Evolutionary conservation across 805 yeast genomes (phyloP).

Genomic region (Barnettozyma populi): DNA sequence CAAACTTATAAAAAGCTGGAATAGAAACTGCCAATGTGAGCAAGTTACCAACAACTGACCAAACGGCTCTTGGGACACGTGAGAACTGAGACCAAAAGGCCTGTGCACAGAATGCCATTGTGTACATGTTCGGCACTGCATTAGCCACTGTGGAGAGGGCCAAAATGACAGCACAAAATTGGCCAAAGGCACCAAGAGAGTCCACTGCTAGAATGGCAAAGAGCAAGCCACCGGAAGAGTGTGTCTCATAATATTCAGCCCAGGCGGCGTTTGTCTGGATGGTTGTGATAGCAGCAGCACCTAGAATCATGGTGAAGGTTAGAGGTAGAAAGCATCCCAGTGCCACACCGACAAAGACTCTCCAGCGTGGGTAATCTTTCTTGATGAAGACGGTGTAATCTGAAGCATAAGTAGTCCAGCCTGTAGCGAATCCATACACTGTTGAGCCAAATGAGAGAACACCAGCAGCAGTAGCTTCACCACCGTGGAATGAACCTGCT

Average conservation of each 20-base stretch:
- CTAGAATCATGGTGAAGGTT: slow-evolving; percentile 67
- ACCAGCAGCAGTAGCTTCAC: slow-evolving; percentile 65
- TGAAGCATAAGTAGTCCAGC: slow-evolving; percentile 91
- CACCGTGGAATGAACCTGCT: slow-evolving; percentile 44
- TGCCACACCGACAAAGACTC: slow-evolving; percentile 58
- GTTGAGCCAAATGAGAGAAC: slow-evolving; percentile 80
- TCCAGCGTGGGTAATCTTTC: slow-evolving; percentile 48
- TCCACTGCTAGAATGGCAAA: slow-evolving; percentile 71
- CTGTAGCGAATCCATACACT: slow-evolving; percentile 82
- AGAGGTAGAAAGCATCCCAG: slow-evolving; percentile 64
- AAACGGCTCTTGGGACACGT: slow-evolving; percentile 70
- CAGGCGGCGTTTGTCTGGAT: slow-evolving; percentile 40
- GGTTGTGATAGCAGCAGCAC: slow-evolving; percentile 82
- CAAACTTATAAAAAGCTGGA: slow-evolving; percentile 77
- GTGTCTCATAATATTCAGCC: slow-evolving; percentile 41
- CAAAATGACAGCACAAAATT: slow-evolving; percentile 78
- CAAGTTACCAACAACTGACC: slow-evolving; percentile 75
- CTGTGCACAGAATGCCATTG: slow-evolving; percentile 81
- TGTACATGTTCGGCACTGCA: not conserved
- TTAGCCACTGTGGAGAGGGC: slow-evolving; percentile 77
- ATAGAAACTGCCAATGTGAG: slow-evolving; percentile 80
- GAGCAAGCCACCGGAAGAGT: slow-evolving; percentile 76
- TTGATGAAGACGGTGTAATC: slow-evolving; percentile 90
- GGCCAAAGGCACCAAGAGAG: slow-evolving; percentile 83
- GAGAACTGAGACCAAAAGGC: slow-evolving; percentile 70